phyloP scores from a whole-genome alignment of 2,329 filamentous ascomycete genomes.

The Ambrosiella cleistominuta region DNA sequence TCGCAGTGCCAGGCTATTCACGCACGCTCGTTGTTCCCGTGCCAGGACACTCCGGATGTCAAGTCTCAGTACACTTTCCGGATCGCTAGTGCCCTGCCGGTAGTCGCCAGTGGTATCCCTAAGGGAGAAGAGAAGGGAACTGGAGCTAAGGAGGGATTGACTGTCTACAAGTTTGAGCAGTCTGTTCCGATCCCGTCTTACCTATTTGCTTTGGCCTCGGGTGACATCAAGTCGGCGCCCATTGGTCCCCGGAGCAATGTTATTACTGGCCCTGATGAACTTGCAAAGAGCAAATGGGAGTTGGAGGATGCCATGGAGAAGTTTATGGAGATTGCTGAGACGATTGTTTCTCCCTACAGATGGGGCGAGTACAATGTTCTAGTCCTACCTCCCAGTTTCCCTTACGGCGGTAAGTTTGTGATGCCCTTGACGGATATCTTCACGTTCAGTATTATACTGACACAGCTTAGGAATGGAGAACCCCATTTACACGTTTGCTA shows the following conservation, averaged over 20 bases:
- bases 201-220: conserved; percentile 76
- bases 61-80: conserved; percentile 91
- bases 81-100: conserved; percentile 69
- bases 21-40: conserved; percentile 82
- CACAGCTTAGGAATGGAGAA: conserved; percentile 58
- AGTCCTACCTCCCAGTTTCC: conserved; percentile 76
- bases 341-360: conserved; percentile 65
- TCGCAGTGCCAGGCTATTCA: conserved; percentile 96
- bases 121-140: conserved; percentile 27
- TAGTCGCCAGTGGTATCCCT: conserved; percentile 74
- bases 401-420: conserved; percentile 50
- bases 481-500: conserved; percentile 86
- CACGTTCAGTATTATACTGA: background rate
- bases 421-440: background rate
- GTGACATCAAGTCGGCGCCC: conserved; percentile 68
- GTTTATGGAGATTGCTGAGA: conserved; percentile 75
- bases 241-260: conserved; percentile 77
- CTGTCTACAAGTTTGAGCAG: conserved; percentile 73
- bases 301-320: conserved; percentile 80
- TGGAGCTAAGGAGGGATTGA: conserved; percentile 33
- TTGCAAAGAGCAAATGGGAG: conserved; percentile 75
- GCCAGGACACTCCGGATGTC: conserved; percentile 92
- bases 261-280: conserved; percentile 72
- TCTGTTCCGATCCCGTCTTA: conserved; percentile 87
- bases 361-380: conserved; percentile 95